These are phyloP conservation scores for Magnaporthiopsis rhizophila DNA, from an alignment of 2,329 filamentous ascomycete species.

Conservation along the genomic window DNA sequence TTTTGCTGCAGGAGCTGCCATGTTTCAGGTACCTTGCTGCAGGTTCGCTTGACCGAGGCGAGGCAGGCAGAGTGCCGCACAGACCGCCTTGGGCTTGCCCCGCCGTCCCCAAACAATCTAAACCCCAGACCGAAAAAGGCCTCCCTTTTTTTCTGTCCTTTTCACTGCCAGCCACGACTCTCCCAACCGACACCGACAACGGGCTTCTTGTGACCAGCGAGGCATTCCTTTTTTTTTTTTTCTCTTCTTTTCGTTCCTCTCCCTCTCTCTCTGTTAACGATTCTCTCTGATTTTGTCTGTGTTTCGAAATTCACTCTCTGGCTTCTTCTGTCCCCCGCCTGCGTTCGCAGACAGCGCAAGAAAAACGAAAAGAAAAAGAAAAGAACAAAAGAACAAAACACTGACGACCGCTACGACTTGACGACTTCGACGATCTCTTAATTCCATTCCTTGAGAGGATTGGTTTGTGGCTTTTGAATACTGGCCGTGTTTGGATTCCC, in stretches of 20 bases:
- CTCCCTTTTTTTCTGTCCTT: neutral
- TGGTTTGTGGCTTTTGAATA: neutral
- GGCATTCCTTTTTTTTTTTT: neutral
- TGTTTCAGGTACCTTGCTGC: too few species aligned
- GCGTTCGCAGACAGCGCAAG: too few species aligned
- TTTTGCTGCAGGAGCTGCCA: too few species aligned
- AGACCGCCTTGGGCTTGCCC: neutral
- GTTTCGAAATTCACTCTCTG: too few species aligned
- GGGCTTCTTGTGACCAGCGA: neutral
- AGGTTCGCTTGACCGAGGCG: too few species aligned
- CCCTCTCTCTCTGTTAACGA: neutral
- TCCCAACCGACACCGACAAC: neutral
- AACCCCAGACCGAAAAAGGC: neutral
- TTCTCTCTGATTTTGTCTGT: neutral
- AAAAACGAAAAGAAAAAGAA: too few species aligned
- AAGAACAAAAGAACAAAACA: neutral
- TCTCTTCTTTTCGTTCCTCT: neutral
- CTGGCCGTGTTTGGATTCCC: neutral
- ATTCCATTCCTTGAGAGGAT: slow-evolving; percentile 2
- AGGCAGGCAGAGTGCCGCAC: neutral
- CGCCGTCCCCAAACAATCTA: neutral
- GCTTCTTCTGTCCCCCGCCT: too few species aligned
- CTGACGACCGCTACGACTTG: slow-evolving; percentile 10
- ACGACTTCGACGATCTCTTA: slow-evolving; percentile 13
- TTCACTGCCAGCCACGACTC: neutral